These are phyloP conservation scores for Penicillium sp. DNA, from an alignment of 2,329 filamentous ascomycete genomes.

Conservation along the genomic window DNA sequence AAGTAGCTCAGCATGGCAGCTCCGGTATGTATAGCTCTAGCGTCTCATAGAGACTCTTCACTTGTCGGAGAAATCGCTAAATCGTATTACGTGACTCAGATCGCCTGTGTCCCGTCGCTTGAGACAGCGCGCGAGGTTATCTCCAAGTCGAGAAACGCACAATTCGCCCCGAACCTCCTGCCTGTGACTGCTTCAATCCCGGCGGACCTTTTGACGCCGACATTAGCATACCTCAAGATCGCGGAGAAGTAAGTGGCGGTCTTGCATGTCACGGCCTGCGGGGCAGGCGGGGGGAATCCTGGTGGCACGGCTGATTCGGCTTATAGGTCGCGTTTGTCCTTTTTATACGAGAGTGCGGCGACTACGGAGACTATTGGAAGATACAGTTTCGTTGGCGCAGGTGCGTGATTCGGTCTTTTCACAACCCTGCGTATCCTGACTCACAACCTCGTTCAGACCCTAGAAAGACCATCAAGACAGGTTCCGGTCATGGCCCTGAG, in stretches of 20 bases:
- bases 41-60: neutral
- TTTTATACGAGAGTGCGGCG: slow-evolving; percentile 92
- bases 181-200: slow-evolving; percentile 81
- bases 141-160: slow-evolving; percentile 48
- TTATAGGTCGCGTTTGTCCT: slow-evolving; percentile 70
- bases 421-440: slow-evolving; percentile 10
- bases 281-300: slow-evolving; percentile 3
- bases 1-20: slow-evolving; percentile 26
- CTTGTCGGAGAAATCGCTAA: slow-evolving; percentile 2
- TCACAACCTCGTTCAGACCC: slow-evolving; percentile 46
- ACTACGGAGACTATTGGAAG: slow-evolving; percentile 87
- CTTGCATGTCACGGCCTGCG: neutral
- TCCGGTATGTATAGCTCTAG: slow-evolving; percentile 20
- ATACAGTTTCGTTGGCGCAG: slow-evolving; percentile 91
- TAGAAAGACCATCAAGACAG: slow-evolving; percentile 79
- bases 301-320: slow-evolving; percentile 10
- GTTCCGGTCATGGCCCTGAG: slow-evolving; percentile 79
- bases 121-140: slow-evolving; percentile 59
- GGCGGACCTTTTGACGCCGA: slow-evolving; percentile 90
- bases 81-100: slow-evolving; percentile 33
- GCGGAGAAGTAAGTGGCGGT: slow-evolving; percentile 61
- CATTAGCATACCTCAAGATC: slow-evolving; percentile 91
- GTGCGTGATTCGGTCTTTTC: slow-evolving; percentile 36
- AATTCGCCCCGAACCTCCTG: slow-evolving; percentile 70
- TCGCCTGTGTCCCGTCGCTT: slow-evolving; percentile 59